Evolutionary conservation across 2,329 filamentous ascomycete species (phyloP).

Genomic region (Alternaria metachromatica): DNA sequence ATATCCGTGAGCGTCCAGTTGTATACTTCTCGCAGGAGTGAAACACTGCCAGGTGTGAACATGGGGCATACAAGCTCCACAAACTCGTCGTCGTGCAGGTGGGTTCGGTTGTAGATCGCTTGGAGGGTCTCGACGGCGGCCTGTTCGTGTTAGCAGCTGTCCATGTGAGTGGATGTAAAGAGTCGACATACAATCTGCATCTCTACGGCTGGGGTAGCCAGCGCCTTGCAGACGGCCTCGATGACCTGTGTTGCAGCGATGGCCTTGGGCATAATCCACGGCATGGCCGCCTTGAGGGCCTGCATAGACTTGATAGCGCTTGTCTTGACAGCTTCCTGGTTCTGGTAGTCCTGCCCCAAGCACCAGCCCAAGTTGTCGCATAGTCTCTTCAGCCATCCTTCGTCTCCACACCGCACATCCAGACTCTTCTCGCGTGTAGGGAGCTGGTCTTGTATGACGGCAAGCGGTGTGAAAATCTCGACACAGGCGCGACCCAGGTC

Average conservation of each 20-base stretch:
- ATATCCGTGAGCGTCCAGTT: conserved; percentile 81
- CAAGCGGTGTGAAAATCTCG: conserved; percentile 86
- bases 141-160: conserved; percentile 34
- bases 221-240: conserved; percentile 48
- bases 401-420: conserved; percentile 75
- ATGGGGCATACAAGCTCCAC: conserved; percentile 78
- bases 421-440: conserved; percentile 73
- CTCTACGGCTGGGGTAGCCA: conserved; percentile 46
- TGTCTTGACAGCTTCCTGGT: conserved; percentile 69
- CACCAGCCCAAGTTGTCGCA: conserved; percentile 77
- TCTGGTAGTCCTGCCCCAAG: conserved; percentile 68
- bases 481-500: conserved; percentile 88
- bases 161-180: background rate
- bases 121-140: conserved; percentile 80
- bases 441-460: conserved; percentile 76
- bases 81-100: conserved; percentile 80
- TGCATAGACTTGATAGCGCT: conserved; percentile 80
- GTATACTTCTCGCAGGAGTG: conserved; percentile 75
- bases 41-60: conserved; percentile 74
- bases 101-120: conserved; percentile 75
- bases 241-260: conserved; percentile 63
- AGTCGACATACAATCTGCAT: conserved; percentile 42
- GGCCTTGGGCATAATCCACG: conserved; percentile 87
- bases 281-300: conserved; percentile 78
- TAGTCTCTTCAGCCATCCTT: conserved; percentile 86